Evolutionary conservation across 2,329 filamentous ascomycete species (phyloP).

Genomic region (Beauveria caledonica): DNA sequence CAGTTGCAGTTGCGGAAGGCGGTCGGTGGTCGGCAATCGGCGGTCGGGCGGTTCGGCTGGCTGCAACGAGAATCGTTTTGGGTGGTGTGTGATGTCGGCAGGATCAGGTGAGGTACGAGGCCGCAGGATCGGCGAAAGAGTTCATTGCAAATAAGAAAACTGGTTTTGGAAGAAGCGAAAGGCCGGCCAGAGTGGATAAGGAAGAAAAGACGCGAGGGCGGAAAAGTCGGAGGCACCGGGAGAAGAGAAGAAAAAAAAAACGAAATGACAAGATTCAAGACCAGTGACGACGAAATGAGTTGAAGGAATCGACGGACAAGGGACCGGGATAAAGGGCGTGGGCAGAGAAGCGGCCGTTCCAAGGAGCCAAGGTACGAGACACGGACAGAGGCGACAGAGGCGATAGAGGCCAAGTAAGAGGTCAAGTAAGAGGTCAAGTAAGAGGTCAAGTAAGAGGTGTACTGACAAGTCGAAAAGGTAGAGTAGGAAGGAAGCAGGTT

Average conservation of each 20-base stretch:
- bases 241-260: not conserved
- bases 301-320: not conserved
- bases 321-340: not conserved
- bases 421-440: not conserved
- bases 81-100: not conserved
- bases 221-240: not conserved
- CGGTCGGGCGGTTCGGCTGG: not conserved
- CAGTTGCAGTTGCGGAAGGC: not conserved
- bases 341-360: not conserved
- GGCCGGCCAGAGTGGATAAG: not conserved
- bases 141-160: not conserved
- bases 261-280: not conserved
- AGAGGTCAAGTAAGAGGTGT: not conserved
- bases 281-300: not conserved
- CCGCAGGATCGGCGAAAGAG: not conserved
- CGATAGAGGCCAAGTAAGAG: not conserved
- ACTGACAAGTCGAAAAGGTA: not conserved
- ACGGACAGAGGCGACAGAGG: not conserved
- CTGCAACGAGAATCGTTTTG: not conserved
- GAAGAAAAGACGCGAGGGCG: not conserved
- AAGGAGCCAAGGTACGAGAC: not conserved
- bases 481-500: too few species aligned
- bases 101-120: constrained; percentile 3
- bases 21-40: too few species aligned
- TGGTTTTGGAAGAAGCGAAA: not conserved